Base-by-base conservation (phyloP, 2,329 filamentous ascomycete genomes). In the Sphaerulina vaccinii region DNA sequence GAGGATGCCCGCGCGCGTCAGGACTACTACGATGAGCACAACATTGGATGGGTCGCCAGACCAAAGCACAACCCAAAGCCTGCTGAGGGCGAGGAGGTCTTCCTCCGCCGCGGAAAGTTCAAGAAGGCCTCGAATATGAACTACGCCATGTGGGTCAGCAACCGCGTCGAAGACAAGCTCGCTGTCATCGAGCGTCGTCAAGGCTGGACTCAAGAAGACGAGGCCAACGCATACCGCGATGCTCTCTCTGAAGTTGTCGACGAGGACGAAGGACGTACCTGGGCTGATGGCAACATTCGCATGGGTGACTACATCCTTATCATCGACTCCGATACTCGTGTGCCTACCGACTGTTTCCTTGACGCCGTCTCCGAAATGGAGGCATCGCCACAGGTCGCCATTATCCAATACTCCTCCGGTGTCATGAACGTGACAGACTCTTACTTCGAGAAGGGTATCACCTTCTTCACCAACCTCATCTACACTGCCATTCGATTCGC, bases 201-300 rank as follows among this genome's bases (percentile, higher is more conserved):
- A 3, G 73, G 79, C 48, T 90, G 87, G 86, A 83, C 77, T 27
- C 84, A 88, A 64, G 76, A 79, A 39, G 82, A 88, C 53, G 86
- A 89, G 68, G 80, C 80, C 5, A 71, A 76, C 53, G 84, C 83
- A 1, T 90, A 90, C 64, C 85, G 68, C 70, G 76, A 62, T 78
- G 81, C 54, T 18, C 77, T 91, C 36, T 79, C 82, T 59, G 79
- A 86, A 53, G 80, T 86, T 15, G 76, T 91, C 32, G 79, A 84
- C 40, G 81, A 71, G 38, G 68, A 84, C 42, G 78, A 87, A 51
- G 83, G 84, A 15, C 81, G 85, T 22, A 86, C 86, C 22, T 88
- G 86, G 86, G 88, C 88, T 15, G 88, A 90, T 65, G 90, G 89
- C 56, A 90, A 93, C 69, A 86, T 95, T 61, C 87, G 89, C 45